These are phyloP conservation scores for Aegilops umbellulata DNA, from an alignment of 176 grass and related monocot genomes.

Conservation along the genomic window DNA sequence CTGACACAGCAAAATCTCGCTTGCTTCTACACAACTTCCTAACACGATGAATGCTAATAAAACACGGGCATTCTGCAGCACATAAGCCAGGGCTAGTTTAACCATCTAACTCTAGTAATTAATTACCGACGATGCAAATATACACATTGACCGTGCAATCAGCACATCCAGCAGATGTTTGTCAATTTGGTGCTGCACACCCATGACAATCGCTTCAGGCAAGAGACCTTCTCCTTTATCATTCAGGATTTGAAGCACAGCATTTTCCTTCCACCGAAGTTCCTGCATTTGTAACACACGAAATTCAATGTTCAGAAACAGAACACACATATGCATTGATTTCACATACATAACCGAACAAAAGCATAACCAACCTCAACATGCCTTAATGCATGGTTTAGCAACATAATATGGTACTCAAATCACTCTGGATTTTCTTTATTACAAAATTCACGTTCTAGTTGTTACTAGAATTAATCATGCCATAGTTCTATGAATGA, in stretches of 20 bases:
- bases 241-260: conserved; percentile 71
- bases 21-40: conserved; percentile 30
- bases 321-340: neutral
- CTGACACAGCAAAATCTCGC: conserved; percentile 20
- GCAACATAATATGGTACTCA: neutral
- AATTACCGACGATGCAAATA: conserved; percentile 60
- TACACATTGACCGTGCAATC: conserved; percentile 46
- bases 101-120: conserved; percentile 46
- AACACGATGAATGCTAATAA: conserved; percentile 34
- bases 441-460: neutral
- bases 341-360: neutral
- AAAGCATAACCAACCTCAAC: neutral
- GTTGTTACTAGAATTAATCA: neutral
- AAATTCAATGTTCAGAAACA: neutral
- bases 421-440: neutral
- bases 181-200: no score
- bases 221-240: neutral
- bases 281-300: conserved; percentile 35
- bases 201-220: conserved; percentile 6
- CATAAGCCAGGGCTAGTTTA: conserved; percentile 44
- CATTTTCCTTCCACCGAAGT: conserved; percentile 60
- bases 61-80: conserved; percentile 20
- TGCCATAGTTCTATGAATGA: neutral
- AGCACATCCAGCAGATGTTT: conserved; percentile 6
- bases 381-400: neutral